Evolutionary conservation across 306 rosid genomes (phyloP).

Genomic region (Prosopis cineraria): DNA sequence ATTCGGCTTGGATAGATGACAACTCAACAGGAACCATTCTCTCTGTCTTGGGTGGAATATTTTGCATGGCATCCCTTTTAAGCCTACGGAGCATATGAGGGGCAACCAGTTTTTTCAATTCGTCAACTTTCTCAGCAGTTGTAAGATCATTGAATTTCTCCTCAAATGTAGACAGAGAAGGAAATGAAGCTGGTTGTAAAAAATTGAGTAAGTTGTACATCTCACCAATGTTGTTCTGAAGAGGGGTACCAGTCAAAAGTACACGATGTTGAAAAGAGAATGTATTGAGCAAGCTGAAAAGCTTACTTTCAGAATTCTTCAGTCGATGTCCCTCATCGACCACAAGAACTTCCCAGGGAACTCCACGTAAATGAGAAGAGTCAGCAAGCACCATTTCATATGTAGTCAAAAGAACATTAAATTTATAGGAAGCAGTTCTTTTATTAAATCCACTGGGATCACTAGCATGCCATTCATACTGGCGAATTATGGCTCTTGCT

Average conservation of each 20-base stretch:
- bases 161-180: slow-evolving; percentile 89
- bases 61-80: slow-evolving; percentile 98
- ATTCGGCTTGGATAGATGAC: slow-evolving; percentile 98
- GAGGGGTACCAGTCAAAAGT: slow-evolving; percentile 98
- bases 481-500: slow-evolving; percentile 93
- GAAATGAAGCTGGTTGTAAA: slow-evolving; percentile 98
- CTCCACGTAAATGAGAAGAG: slow-evolving; percentile 91
- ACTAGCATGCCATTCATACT: slow-evolving; percentile 96
- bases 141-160: slow-evolving; percentile 95
- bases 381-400: slow-evolving; percentile 99
- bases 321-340: slow-evolving; percentile 98
- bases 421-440: slow-evolving; percentile 81
- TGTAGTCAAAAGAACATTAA: slow-evolving; percentile 92
- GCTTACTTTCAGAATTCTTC: slow-evolving; percentile 97
- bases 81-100: slow-evolving; percentile 99
- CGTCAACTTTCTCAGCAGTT: slow-evolving; percentile 95
- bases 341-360: slow-evolving; percentile 99
- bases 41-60: slow-evolving; percentile 99
- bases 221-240: slow-evolving; percentile 98
- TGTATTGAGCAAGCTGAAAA: slow-evolving; percentile 93
- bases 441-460: slow-evolving; percentile 56
- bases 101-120: slow-evolving; percentile 96
- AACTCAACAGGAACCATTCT: slow-evolving; percentile 99
- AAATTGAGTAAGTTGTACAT: slow-evolving; percentile 98
- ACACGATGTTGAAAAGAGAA: slow-evolving; percentile 96